phyloP scores from a whole-genome alignment of 2,329 filamentous ascomycete genomes.

The Pseudogymnoascus pannorum region DNA sequence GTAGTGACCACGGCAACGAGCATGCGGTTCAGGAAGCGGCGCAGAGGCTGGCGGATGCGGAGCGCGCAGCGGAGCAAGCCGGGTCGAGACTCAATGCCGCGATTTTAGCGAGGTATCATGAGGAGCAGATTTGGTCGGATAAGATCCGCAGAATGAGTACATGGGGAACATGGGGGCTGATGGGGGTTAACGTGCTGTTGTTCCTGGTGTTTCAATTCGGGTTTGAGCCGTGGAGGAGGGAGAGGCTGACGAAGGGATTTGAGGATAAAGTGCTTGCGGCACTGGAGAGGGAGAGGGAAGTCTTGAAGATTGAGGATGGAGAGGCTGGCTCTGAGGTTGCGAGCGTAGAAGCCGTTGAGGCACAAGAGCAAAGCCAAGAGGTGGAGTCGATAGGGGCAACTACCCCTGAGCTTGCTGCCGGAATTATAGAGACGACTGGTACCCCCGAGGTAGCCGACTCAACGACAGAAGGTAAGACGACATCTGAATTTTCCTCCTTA shows the following conservation, averaged over 20 bases:
- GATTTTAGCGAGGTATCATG: constrained; percentile 88
- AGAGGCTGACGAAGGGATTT: constrained; percentile 72
- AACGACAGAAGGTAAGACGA: constrained; percentile 20
- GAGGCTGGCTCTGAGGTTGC: constrained; percentile 17
- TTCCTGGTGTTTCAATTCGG: constrained; percentile 82
- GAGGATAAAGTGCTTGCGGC: constrained; percentile 68
- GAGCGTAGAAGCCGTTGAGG: not conserved
- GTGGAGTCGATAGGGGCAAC: constrained; percentile 2
- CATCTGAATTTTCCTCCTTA: constrained; percentile 16
- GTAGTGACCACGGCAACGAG: constrained; percentile 88
- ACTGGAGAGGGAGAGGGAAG: constrained; percentile 49
- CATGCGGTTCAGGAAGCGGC: constrained; percentile 69
- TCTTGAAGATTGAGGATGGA: constrained; percentile 14
- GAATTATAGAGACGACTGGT: constrained; percentile 15
- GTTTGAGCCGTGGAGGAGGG: constrained; percentile 85
- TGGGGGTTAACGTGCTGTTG: constrained; percentile 90
- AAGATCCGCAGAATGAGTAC: constrained; percentile 94
- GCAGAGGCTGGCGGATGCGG: constrained; percentile 64
- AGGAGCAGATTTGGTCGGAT: constrained; percentile 99
- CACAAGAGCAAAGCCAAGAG: not conserved
- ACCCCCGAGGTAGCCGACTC: not conserved
- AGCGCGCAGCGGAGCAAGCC: constrained; percentile 72
- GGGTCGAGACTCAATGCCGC: constrained; percentile 68
- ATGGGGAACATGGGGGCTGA: constrained; percentile 96
- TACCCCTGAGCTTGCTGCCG: constrained; percentile 17